Conservation (phyloP, 352 stramenopile species). For the Blastocystis hominis region DNA sequence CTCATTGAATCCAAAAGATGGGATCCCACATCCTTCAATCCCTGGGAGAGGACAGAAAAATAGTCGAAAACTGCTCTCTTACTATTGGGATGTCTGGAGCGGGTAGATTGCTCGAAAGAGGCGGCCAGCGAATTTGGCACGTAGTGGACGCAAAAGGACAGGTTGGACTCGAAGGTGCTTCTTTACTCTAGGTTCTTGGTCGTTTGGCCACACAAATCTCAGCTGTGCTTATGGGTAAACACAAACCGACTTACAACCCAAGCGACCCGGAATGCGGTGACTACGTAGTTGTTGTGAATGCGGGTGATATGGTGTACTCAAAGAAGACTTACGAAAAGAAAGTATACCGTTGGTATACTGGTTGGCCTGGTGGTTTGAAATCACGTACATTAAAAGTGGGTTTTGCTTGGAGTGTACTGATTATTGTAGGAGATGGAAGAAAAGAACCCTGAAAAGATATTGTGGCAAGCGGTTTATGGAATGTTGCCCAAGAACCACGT, state of each 20-base stretch:
- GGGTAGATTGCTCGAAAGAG: slow-evolving; percentile 17
- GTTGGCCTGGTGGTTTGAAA: slow-evolving; percentile 56
- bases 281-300: slow-evolving; percentile 57
- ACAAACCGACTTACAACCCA: slow-evolving; percentile 53
- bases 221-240: slow-evolving; percentile 52
- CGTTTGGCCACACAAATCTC: slow-evolving; percentile 47
- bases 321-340: slow-evolving; percentile 59
- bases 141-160: slow-evolving; percentile 56
- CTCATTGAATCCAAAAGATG: neutral
- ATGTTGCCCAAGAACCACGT: slow-evolving; percentile 55
- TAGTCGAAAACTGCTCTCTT: neutral
- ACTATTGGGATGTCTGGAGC: slow-evolving; percentile 19
- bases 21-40: neutral
- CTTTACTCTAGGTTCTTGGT: slow-evolving; percentile 24
- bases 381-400: slow-evolving; percentile 26
- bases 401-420: neutral
- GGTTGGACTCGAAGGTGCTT: neutral
- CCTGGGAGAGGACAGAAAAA: neutral
- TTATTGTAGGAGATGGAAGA: slow-evolving; percentile 38
- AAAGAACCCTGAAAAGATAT: slow-evolving; percentile 42
- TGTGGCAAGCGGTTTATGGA: slow-evolving; percentile 54
- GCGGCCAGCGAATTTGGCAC: slow-evolving; percentile 43
- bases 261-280: slow-evolving; percentile 55
- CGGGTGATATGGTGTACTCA: slow-evolving; percentile 43
- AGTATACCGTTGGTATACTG: slow-evolving; percentile 55